Evolutionary conservation across 768 basidiomycete genomes (phyloP).

Genomic region (Ramaria rubella): DNA sequence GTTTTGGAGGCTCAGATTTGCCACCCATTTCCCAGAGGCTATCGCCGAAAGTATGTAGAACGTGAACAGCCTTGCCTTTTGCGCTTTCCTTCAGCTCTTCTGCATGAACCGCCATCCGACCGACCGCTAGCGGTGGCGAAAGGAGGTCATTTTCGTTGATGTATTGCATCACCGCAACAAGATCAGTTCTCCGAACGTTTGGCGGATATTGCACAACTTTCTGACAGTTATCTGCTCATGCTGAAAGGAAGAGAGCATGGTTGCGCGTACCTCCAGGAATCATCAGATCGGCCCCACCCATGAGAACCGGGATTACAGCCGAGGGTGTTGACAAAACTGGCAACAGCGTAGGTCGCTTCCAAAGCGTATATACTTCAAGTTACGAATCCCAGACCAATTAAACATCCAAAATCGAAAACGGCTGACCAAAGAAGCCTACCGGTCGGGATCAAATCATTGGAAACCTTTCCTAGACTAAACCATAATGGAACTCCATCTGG

Average conservation of each 20-base stretch:
- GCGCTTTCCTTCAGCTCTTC: constrained; percentile 40
- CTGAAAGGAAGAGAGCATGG: not conserved
- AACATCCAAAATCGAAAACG: not conserved
- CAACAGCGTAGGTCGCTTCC: constrained; percentile 65
- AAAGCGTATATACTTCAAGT: constrained; percentile 60
- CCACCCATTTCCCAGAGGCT: constrained; percentile 65
- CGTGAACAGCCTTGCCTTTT: constrained; percentile 73
- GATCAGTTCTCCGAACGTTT: constrained; percentile 37
- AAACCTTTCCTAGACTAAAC: constrained; percentile 66
- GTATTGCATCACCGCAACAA: constrained; percentile 59
- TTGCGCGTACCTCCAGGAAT: constrained; percentile 68
- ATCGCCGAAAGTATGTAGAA: constrained; percentile 75
- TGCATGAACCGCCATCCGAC: constrained; percentile 55
- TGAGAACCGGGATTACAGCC: constrained; percentile 61
- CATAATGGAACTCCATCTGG: constrained; percentile 68
- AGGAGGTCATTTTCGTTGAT: constrained; percentile 27
- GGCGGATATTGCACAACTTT: constrained; percentile 50
- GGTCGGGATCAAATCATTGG: constrained; percentile 68
- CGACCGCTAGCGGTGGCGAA: constrained; percentile 67
- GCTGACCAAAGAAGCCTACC: constrained; percentile 24
- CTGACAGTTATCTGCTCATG: not conserved
- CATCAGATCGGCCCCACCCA: constrained; percentile 84
- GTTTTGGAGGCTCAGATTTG: constrained; percentile 51
- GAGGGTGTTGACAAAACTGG: constrained; percentile 67
- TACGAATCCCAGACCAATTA: not conserved